A percentile compares a stretch with the other conserved stretches of the same genome.
phyloP scores from a whole-genome alignment of 2,329 filamentous ascomycete species.

The Diaporthe ampelina region DNA sequence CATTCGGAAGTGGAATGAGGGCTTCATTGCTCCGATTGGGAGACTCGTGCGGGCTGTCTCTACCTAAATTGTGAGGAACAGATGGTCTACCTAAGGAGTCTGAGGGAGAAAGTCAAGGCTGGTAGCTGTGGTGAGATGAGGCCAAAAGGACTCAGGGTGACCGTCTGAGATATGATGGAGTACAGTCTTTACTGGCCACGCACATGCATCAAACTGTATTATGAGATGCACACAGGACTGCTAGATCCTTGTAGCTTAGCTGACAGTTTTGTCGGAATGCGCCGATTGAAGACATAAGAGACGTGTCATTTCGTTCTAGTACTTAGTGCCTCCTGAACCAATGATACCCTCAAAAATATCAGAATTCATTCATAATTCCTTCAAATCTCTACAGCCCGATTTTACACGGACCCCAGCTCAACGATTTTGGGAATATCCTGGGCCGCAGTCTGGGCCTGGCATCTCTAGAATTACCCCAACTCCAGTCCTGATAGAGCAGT shows the following conservation, averaged over 20 bases:
- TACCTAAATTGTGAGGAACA: fast-evolving
- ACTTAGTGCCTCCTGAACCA: background rate
- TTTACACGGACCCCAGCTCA: too few species aligned
- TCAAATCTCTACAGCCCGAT: too few species aligned
- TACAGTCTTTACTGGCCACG: slow-evolving; percentile 28
- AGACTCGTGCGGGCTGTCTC: too few species aligned
- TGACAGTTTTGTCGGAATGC: background rate
- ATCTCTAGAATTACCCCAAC: background rate
- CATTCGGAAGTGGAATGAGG: background rate
- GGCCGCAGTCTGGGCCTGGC: fast-evolving
- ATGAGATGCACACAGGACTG: background rate
- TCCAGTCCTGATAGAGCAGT: background rate
- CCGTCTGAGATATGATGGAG: slow-evolving; percentile 6
- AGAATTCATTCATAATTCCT: background rate
- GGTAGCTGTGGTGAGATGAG: background rate
- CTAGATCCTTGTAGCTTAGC: background rate
- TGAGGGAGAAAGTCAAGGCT: background rate
- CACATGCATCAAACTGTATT: background rate
- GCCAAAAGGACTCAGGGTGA: background rate
- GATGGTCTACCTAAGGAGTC: background rate
- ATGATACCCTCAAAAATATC: background rate
- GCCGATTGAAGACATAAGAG: background rate
- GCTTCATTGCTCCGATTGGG: background rate
- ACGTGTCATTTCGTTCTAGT: background rate
- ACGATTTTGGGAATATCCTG: background rate